Evolutionary conservation across 139 green algal genomes (phyloP), one percentile per base, ranked within the genome.

Genomic region (Dunaliella sp.): DNA sequence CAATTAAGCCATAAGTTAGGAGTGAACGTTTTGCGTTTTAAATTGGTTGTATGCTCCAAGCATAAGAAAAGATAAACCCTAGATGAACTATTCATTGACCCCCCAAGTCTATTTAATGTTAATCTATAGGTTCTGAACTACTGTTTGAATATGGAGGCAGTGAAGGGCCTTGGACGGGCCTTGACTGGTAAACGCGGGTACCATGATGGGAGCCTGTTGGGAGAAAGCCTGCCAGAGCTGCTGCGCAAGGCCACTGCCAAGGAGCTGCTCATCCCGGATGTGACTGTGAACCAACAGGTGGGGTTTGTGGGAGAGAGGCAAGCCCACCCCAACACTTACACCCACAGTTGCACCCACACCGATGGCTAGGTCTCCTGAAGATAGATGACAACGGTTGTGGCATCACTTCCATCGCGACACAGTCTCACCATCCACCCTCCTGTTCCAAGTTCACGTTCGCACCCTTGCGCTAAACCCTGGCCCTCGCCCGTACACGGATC

Each of bases 191-290:
- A 65, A 65, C 7, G 7, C 7, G 48, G 48, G 48, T 65, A 65
- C 48, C 7, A 16, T 16, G 48, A 65, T 7, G 48, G 48, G 25
- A 91, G 88, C 78, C 58, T 92, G 22, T 80, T 92, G 32, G 86
- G 87, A 0, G 87, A 90, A 25, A 85, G 30, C 36, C 83, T 92
- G 0, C 36, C 80, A 28, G 87, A 90, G 28, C 78, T 86, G 37
- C 59, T 90, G 16, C 65, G 87, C 1, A 86, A 87, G 38, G 87
- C 89, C 3, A 92, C 89, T 12, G 85, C 76, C 2, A 92, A 90
- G 79, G 86, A 85, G 21, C 85, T 92, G 30, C 35, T 85, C 0
- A 76, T 72, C n/a, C 89, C 89, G 0, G 88, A 87, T 78, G 84
- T 88, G 33, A 73, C 81, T 33, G 30, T 90, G 1, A 90, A 90